A percentile compares a stretch with the other conserved stretches of the same genome.
Conservation (phyloP, 2,329 filamentous ascomycete species). For the Arthroderma uncinatum region DNA sequence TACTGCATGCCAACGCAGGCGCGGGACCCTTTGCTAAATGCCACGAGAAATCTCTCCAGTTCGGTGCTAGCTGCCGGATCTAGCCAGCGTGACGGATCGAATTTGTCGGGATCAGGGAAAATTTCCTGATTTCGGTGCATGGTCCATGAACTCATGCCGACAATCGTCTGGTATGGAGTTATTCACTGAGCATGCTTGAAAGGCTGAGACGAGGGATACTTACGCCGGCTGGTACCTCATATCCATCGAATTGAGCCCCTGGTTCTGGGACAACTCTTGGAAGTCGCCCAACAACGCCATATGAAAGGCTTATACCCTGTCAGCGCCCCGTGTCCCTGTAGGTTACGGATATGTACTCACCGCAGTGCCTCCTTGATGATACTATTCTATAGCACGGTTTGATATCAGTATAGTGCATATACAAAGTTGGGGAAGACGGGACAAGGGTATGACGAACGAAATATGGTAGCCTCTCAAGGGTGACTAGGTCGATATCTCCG, state of each 20-base stretch:
- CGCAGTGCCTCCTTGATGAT: slow-evolving; percentile 30
- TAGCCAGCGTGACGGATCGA: slow-evolving; percentile 12
- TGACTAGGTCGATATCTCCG: slow-evolving; percentile 18
- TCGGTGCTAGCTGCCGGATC: slow-evolving; percentile 8
- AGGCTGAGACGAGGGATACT: neutral
- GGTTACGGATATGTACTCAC: slow-evolving; percentile 10
- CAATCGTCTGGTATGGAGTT: slow-evolving; percentile 4
- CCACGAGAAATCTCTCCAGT: slow-evolving; percentile 22
- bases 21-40: slow-evolving; percentile 18
- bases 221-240: slow-evolving; percentile 25
- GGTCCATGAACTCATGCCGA: slow-evolving; percentile 10
- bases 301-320: slow-evolving; percentile 20
- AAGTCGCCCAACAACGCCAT: slow-evolving; percentile 25
- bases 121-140: slow-evolving; percentile 11
- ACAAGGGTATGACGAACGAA: slow-evolving; percentile 4
- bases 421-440: slow-evolving; percentile 6
- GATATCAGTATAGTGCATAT: neutral
- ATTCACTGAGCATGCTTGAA: neutral
- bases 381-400: slow-evolving; percentile 17
- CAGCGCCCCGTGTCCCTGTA: neutral
- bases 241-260: slow-evolving; percentile 24
- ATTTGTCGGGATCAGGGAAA: slow-evolving; percentile 11
- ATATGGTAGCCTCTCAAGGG: slow-evolving; percentile 6
- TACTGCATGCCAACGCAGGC: slow-evolving; percentile 19
- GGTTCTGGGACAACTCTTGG: slow-evolving; percentile 25